Evolutionary conservation across 768 basidiomycete species (phyloP), one percentile per base, ranked within the genome.

Genomic region (Boletus tomentosulus): DNA sequence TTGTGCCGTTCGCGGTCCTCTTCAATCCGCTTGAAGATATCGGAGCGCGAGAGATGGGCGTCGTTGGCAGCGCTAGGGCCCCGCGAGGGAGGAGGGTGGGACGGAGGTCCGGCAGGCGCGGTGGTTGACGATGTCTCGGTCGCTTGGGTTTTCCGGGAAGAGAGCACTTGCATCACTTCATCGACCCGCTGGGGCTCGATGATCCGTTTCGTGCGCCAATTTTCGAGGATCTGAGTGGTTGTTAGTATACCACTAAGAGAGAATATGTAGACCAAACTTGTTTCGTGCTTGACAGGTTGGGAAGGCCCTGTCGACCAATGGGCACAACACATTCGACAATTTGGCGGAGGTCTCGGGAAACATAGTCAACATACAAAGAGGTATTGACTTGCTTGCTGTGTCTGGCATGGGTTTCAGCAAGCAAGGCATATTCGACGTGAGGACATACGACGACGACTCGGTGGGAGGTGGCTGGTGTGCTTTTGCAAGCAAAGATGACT

Each of bases 1-100:
- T 96, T 96, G 64, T 95, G 93, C 57, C 94, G 82, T 62, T 95
- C 93, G 2, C 92, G 78, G 67, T 95, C 93, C 61, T 95, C 92
- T 67, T 96, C 92, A 59, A 96, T 92, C 12, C 92, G 85, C 54
- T 87, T 85, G 64, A 91, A 79, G 28, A 92, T 80, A 48, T 94
- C 91, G n/a, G 73, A 71, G 9, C 81, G 79, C 2, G 84, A 77
- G 46, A 88, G 77, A 34, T 62, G 62, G 0, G 60, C 46, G 8
- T 67, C 63, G 42, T 44, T 47, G 2, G 9, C 43, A 0, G 39
- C 0, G 10, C 43, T 27, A 3, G 47, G 25, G 2, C 51, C 50
- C 4, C 58, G 61, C 9, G 55, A 50, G 30, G 35, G 50, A n/a
- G n/a, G n/a, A 28, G 51, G 48, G 2, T 55, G 49, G 25, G 43